Base-by-base conservation (phyloP, 2,329 filamentous ascomycete species). In the Pseudogymnoascus sp. region DNA sequence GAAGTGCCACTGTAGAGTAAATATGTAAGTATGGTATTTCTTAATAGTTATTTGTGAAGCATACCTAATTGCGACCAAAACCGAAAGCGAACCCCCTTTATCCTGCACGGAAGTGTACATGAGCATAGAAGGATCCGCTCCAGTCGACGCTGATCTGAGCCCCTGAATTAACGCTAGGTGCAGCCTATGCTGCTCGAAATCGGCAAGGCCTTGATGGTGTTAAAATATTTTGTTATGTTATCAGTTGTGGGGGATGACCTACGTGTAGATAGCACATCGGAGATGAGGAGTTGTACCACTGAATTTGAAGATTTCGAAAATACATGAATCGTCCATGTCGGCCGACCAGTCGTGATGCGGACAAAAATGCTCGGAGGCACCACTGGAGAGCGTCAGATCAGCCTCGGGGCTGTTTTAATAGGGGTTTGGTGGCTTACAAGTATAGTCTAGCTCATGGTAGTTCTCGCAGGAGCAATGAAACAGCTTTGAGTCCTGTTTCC, bases 131-230 rank as follows among this genome's bases (percentile, higher is more conserved):
- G 21, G 44, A 23, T 31, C 61, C 12, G 28, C 31, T 34, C 63
- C 63, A 1, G 59, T 40, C 25, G 59, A 64, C 7, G 59, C 36
- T 50, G 62, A 42, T 59, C 59, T 31, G 18, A 64, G 59, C 16
- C 63, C 63, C 44, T 64, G 63, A 25, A 62, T n/a, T 14, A 64
- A 53, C 12, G 42, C 59, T 31, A 62, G 42, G 11, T 62, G 61
- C 4, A 31, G 23, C 6, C 6, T 50, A 8, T 28, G 21, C 44
- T 50, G 12, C 23, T 50, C 44, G 3, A 50, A 50, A 8, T 50
- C 14, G 44, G 44, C 21, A 50, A 50, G 23, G 3, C 44, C 44
- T 50, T 50, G 1, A 6, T 4, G 6, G 23, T 28, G 23, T 50
- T 50, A 50, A 8, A 14, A 23, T 31, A 31, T 10, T 31, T 10